These are phyloP conservation scores for Exophiala viscosa DNA, from an alignment of 2,329 filamentous ascomycete species.

Conservation along the genomic window DNA sequence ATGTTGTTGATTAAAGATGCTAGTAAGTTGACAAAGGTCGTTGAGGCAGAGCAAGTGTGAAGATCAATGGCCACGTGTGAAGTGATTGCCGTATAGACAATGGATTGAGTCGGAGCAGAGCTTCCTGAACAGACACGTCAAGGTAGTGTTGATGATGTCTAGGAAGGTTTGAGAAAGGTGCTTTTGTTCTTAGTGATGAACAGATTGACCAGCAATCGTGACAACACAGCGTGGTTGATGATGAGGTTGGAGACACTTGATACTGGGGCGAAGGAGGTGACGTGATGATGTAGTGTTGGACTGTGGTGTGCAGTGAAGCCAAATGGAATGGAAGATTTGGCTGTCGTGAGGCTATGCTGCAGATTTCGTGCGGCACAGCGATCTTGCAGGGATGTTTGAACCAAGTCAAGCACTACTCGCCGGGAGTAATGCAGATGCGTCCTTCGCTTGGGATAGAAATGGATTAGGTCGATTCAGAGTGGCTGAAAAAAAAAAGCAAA, in stretches of 20 bases:
- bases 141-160: slow-evolving; percentile 12
- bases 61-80: slow-evolving; percentile 14
- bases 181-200: slow-evolving; percentile 10
- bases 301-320: neutral
- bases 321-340: neutral
- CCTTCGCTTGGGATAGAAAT: slow-evolving; percentile 6
- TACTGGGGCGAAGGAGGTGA: slow-evolving; percentile 11
- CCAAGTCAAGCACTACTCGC: slow-evolving; percentile 10
- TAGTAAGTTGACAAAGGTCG: slow-evolving; percentile 3
- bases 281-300: neutral
- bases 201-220: slow-evolving; percentile 28
- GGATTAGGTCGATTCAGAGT: neutral
- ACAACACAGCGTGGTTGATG: slow-evolving; percentile 15
- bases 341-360: neutral
- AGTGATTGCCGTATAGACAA: slow-evolving; percentile 9
- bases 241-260: slow-evolving; percentile 6
- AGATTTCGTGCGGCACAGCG: neutral
- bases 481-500: neutral
- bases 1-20: slow-evolving; percentile 4
- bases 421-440: slow-evolving; percentile 11
- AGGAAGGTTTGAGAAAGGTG: slow-evolving; percentile 25
- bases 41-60: slow-evolving; percentile 12
- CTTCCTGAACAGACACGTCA: slow-evolving; percentile 24
- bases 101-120: slow-evolving; percentile 16
- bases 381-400: slow-evolving; percentile 2